Percentiles rank a stretch among this genome's conserved stretches.
Conservation (phyloP, 257 asterid species). For the Solanum bukasovii region DNA sequence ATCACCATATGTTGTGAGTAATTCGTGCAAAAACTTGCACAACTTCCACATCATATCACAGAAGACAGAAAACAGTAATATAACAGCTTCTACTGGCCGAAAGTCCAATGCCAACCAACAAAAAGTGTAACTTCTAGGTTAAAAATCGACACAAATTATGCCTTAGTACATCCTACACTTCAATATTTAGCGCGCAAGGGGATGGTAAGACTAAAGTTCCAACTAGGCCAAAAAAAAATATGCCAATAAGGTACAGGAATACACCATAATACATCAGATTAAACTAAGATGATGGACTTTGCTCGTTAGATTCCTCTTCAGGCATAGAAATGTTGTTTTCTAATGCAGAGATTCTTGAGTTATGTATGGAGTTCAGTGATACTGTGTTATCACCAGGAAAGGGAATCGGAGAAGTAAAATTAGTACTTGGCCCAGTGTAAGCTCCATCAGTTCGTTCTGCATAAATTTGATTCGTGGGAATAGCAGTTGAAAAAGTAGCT, state of each 20-base stretch:
- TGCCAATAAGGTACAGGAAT: conserved; percentile 1
- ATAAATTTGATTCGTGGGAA: conserved; percentile 33
- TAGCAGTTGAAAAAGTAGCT: conserved; percentile 21
- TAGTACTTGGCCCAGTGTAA: conserved; percentile 29
- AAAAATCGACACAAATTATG: conserved; percentile 14
- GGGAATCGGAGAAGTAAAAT: conserved; percentile 28
- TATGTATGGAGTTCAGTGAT: conserved; percentile 28
- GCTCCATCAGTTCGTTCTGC: conserved; percentile 31
- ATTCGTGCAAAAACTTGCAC: background rate
- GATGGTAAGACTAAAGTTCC: conserved; percentile 29
- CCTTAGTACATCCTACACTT: conserved; percentile 7
- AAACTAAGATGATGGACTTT: conserved; percentile 39
- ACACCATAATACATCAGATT: conserved; percentile 15
- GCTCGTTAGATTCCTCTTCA: conserved; percentile 48
- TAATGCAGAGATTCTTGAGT: conserved; percentile 23
- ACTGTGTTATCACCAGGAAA: conserved; percentile 37
- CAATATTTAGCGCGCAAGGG: conserved; percentile 15
- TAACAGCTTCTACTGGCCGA: background rate
- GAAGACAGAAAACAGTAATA: background rate
- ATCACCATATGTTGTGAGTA: background rate
- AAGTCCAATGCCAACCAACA: conserved; percentile 29
- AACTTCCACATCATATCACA: background rate
- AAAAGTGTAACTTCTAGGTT: background rate
- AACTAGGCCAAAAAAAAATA: background rate
- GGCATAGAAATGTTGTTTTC: conserved; percentile 27